These are phyloP conservation scores for Pisolithus marmoratus DNA, from an alignment of 768 basidiomycete species.

Conservation along the genomic window DNA sequence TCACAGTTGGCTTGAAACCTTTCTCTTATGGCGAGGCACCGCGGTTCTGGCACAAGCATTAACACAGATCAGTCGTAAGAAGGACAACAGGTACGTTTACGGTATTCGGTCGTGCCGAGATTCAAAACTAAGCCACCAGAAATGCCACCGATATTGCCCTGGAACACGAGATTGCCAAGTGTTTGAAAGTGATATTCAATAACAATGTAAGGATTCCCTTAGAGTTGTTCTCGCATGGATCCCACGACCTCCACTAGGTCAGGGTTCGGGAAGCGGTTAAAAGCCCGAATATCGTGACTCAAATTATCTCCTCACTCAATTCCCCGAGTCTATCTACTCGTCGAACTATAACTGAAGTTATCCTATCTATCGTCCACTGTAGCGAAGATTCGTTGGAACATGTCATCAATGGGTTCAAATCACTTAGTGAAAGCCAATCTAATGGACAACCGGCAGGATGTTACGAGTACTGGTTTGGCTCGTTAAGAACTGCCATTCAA, in stretches of 20 bases:
- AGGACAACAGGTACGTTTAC: constrained; percentile 47
- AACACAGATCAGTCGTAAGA: constrained; percentile 68
- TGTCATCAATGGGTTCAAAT: constrained; percentile 72
- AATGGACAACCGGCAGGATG: constrained; percentile 50
- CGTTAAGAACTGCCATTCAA: constrained; percentile 64
- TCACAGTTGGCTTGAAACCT: constrained; percentile 72
- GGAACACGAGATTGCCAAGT: constrained; percentile 88
- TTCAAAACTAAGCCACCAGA: constrained; percentile 8
- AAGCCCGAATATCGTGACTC: constrained; percentile 66
- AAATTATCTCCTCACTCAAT: constrained; percentile 78
- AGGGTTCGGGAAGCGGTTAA: constrained; percentile 70
- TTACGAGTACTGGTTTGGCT: constrained; percentile 89
- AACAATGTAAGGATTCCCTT: constrained; percentile 36
- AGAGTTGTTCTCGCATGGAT: neutral
- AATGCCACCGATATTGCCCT: constrained; percentile 53
- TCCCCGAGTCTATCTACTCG: constrained; percentile 76
- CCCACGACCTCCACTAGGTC: constrained; percentile 34
- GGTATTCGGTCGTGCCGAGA: neutral
- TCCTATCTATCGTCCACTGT: constrained; percentile 68
- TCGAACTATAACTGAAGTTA: constrained; percentile 71
- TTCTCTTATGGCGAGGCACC: constrained; percentile 73
- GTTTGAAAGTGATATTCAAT: constrained; percentile 79
- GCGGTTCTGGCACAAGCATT: constrained; percentile 80
- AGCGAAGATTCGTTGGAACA: constrained; percentile 55
- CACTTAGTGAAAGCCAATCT: constrained; percentile 60